These are phyloP conservation scores for Huntiella omanensis DNA, from an alignment of 2,329 filamentous ascomycete species.

Conservation along the genomic window DNA sequence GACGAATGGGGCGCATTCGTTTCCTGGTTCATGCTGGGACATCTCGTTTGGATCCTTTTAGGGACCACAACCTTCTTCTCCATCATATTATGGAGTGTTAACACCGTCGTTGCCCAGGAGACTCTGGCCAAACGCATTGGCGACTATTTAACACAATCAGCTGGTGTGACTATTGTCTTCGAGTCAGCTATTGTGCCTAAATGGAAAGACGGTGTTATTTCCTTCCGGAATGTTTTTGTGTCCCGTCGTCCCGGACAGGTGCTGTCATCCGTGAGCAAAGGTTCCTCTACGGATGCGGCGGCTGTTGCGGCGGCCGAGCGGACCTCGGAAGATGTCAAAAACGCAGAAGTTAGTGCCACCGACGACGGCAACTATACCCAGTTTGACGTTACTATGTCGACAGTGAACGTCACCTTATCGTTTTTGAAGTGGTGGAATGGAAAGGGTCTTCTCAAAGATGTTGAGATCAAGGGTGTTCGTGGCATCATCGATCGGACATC, in stretches of 20 bases:
- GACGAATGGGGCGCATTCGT: constrained; percentile 91
- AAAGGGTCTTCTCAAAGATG: constrained; percentile 75
- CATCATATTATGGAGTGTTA: constrained; percentile 72
- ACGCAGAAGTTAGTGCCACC: constrained; percentile 25
- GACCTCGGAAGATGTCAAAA: constrained; percentile 26
- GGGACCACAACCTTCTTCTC: constrained; percentile 97
- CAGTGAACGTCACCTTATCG: constrained; percentile 87
- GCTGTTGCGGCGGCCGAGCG: constrained; percentile 64
- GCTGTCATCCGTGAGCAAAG: constrained; percentile 73
- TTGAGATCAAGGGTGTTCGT: constrained; percentile 82
- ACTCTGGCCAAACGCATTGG: constrained; percentile 84
- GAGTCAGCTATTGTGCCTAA: constrained; percentile 94
- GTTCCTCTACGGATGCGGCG: constrained; percentile 67
- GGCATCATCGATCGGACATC: constrained; percentile 82
- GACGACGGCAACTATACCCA: constrained; percentile 97
- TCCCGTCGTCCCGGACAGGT: constrained; percentile 74
- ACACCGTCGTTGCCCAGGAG: constrained; percentile 95
- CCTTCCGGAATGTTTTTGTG: constrained; percentile 90
- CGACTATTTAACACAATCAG: constrained; percentile 86
- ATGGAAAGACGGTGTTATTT: constrained; percentile 89
- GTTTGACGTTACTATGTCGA: constrained; percentile 87
- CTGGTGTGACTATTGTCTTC: constrained; percentile 84
- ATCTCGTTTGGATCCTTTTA: constrained; percentile 87
- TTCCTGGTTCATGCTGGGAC: constrained; percentile 87
- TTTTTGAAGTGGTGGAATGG: constrained; percentile 99